These are phyloP conservation scores for Sporopachydermia cereana DNA, from an alignment of 1,139 yeast species.

Conservation along the genomic window DNA sequence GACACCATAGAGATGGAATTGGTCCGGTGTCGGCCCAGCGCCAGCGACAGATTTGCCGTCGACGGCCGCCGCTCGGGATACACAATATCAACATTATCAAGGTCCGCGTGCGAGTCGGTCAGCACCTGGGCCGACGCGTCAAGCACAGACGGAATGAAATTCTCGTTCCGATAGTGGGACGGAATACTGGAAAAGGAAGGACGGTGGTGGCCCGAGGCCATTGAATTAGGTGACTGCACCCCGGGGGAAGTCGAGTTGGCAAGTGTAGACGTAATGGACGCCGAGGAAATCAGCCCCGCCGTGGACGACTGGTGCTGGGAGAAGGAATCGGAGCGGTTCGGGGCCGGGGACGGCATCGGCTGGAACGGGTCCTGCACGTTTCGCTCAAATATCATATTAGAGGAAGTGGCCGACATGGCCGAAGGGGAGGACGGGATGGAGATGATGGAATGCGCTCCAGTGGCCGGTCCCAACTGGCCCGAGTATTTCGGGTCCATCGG, in stretches of 20 bases:
- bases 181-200: slow-evolving; percentile 22
- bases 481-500: slow-evolving; percentile 2
- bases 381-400: slow-evolving; percentile 27
- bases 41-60: slow-evolving; percentile 5
- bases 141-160: slow-evolving; percentile 71
- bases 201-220: slow-evolving; percentile 8
- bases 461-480: not conserved
- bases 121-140: slow-evolving; percentile 66
- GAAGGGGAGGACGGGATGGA: slow-evolving; percentile 13
- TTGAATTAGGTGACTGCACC: not conserved
- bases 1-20: slow-evolving; percentile 4
- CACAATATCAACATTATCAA: slow-evolving; percentile 60
- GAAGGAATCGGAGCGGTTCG: slow-evolving; percentile 1
- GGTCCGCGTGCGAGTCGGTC: slow-evolving; percentile 41
- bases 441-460: not conserved
- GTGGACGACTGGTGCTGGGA: slow-evolving; percentile 8
- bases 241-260: slow-evolving; percentile 10
- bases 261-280: slow-evolving; percentile 8
- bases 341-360: not conserved
- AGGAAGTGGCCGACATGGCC: slow-evolving; percentile 19
- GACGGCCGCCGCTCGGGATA: slow-evolving; percentile 44
- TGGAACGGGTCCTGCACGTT: slow-evolving; percentile 23
- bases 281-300: slow-evolving; percentile 8
- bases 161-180: slow-evolving; percentile 45
- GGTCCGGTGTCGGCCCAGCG: slow-evolving; percentile 5